phyloP scores from a whole-genome alignment of 495 filamentous ascomycete genomes.

The Aspergillus panamensis region DNA sequence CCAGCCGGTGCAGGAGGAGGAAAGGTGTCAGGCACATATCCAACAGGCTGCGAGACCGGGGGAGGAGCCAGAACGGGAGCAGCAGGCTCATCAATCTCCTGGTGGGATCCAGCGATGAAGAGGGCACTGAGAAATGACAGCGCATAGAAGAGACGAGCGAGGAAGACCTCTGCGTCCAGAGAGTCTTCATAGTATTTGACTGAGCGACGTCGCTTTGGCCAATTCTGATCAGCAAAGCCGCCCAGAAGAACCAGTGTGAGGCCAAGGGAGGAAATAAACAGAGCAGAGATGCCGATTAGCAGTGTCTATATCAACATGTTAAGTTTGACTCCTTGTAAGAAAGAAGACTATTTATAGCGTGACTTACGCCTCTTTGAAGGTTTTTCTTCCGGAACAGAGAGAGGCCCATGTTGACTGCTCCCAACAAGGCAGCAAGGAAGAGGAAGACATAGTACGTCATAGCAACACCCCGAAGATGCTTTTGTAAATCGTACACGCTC shows the following conservation, averaged over 20 bases:
- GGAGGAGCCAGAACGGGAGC: not conserved
- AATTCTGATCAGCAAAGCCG: constrained; percentile 5
- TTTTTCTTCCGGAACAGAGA: constrained; percentile 7
- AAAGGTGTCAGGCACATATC: not conserved
- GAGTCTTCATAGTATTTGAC: not conserved
- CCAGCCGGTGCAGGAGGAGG: not conserved
- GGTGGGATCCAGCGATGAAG: constrained; percentile 1
- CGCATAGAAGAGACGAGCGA: constrained; percentile 6
- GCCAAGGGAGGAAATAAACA: not conserved
- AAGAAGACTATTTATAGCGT: too few species aligned
- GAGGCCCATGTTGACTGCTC: constrained; percentile 10
- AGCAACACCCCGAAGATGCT: not conserved
- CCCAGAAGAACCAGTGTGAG: constrained; percentile 4
- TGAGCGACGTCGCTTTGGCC: not conserved
- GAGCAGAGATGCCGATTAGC: not conserved
- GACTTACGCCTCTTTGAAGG: constrained; percentile 18
- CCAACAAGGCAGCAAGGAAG: constrained; percentile 16
- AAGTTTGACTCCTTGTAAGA: not conserved
- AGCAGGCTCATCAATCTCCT: not conserved
- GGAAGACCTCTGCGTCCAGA: constrained; percentile 5
- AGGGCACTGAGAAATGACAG: constrained; percentile 8
- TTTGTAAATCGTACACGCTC: not conserved
- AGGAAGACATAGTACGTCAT: constrained; percentile 15
- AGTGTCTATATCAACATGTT: not conserved
- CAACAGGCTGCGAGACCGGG: not conserved